These are phyloP conservation scores for Thuidium tamariscinum DNA, from an alignment of 225 moss, liverwort and hornwort species.

Conservation along the genomic window DNA sequence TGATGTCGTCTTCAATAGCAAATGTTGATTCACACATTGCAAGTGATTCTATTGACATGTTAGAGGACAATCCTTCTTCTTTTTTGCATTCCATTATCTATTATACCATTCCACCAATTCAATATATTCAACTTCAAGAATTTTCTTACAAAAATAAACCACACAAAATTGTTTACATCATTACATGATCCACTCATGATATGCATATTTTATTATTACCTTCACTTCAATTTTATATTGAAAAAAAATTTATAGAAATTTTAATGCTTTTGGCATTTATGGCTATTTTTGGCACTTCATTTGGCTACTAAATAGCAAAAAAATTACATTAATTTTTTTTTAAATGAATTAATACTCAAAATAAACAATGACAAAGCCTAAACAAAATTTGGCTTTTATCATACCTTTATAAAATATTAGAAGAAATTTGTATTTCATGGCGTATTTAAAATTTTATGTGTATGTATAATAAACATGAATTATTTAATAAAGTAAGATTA, in stretches of 20 bases:
- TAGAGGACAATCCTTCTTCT: not conserved
- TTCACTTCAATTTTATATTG: not conserved
- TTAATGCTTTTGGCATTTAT: not conserved
- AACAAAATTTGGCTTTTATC: not conserved
- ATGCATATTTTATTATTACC: too few species aligned
- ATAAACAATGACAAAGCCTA: not conserved
- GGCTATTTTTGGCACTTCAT: not conserved
- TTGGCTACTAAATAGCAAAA: too few species aligned
- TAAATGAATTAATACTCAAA: not conserved
- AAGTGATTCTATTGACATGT: not conserved
- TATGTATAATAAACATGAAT: not conserved
- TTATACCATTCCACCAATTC: not conserved
- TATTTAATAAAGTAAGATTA: not conserved
- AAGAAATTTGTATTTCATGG: not conserved
- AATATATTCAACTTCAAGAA: not conserved
- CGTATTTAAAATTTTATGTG: not conserved
- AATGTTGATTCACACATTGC: not conserved
- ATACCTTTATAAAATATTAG: not conserved
- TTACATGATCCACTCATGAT: too few species aligned
- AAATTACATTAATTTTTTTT: too few species aligned
- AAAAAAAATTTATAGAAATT: not conserved
- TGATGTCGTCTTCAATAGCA: not conserved
- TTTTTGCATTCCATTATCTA: constrained; percentile 14
- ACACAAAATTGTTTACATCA: not conserved
- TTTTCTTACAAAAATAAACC: not conserved